Evolutionary conservation across 805 yeast species (phyloP).

Genomic region (Saccharomyces jurei): DNA sequence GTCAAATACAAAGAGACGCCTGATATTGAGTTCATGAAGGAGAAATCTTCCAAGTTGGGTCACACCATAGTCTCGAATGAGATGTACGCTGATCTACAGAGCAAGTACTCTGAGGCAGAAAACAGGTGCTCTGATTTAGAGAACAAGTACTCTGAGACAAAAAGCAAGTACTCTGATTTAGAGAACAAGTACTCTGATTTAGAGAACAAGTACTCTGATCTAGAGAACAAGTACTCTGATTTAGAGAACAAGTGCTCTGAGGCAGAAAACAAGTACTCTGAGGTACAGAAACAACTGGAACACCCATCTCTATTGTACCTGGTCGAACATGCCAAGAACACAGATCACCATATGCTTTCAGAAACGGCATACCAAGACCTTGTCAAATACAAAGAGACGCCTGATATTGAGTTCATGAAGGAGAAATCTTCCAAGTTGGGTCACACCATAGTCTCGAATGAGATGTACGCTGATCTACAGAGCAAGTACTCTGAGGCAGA

Average conservation of each 20-base stretch:
- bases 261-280: no score
- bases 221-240: no score
- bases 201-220: background rate
- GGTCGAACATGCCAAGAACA: background rate
- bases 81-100: background rate
- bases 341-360: constrained; percentile 1
- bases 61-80: background rate
- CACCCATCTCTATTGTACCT: background rate
- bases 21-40: constrained; percentile 6
- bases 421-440: constrained; percentile 27
- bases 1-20: constrained; percentile 4
- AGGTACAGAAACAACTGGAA: background rate
- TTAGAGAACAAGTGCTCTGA: background rate
- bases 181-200: background rate
- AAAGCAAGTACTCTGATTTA: no score
- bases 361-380: background rate
- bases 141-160: no score
- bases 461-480: background rate
- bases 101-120: no score
- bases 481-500: background rate
- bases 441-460: background rate
- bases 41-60: background rate
- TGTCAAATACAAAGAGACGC: constrained; percentile 7
- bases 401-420: constrained; percentile 28
- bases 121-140: no score